Percentiles rank a stretch among this genome's conserved stretches.
Conservation (phyloP, 129 eudicot genomes). For the Dittrichia graveolens region DNA sequence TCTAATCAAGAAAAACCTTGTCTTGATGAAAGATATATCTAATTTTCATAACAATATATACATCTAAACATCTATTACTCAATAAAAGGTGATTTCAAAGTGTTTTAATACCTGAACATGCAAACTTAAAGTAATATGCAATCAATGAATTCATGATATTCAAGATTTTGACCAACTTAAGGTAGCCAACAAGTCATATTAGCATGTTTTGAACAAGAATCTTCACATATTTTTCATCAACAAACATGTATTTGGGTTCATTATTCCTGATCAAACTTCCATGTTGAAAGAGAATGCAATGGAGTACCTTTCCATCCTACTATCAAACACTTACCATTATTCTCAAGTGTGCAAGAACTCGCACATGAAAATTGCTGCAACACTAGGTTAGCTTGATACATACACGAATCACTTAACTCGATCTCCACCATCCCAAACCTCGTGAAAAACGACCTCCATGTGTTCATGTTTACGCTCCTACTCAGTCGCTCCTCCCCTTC, state of each 20-base stretch:
- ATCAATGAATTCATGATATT: too few relatives aligned
- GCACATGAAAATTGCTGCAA: constrained; percentile 44
- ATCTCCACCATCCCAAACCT: constrained; percentile 63
- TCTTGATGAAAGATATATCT: too few relatives aligned
- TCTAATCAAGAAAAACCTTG: too few relatives aligned
- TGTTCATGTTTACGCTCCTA: constrained; percentile 51
- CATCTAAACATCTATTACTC: too few relatives aligned
- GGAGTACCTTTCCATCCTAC: constrained; percentile 85
- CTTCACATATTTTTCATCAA: not conserved
- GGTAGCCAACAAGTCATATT: not conserved
- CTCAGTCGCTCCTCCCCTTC: constrained; percentile 53
- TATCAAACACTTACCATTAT: constrained; percentile 54
- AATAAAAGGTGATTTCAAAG: too few relatives aligned
- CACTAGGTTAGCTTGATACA: constrained; percentile 58
- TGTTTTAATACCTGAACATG: too few relatives aligned
- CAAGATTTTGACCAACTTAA: not conserved
- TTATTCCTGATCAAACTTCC: constrained; percentile 50
- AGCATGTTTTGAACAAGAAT: not conserved
- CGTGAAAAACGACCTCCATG: constrained; percentile 59
- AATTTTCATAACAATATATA: too few relatives aligned
- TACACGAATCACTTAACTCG: constrained; percentile 51
- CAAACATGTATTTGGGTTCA: not conserved
- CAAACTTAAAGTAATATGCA: too few relatives aligned
- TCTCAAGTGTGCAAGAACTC: constrained; percentile 43
- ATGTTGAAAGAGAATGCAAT: constrained; percentile 58